Evolutionary conservation across 352 stramenopile genomes (phyloP).

Genomic region (Phytophthora sp.): DNA sequence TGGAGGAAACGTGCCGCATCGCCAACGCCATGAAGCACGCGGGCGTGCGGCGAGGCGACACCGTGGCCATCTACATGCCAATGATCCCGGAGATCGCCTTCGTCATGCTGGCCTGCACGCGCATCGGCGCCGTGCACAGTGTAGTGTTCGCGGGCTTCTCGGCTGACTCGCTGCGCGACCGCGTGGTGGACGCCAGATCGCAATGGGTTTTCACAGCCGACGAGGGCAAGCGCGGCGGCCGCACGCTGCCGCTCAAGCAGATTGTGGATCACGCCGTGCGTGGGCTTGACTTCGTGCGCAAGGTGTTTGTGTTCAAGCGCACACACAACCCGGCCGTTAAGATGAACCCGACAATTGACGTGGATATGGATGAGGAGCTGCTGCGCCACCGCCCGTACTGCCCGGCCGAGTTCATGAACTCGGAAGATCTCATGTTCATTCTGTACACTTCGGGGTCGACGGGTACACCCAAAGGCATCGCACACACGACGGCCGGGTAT

Average conservation of each 20-base stretch:
- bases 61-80: conserved; percentile 98
- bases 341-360: conserved; percentile 84
- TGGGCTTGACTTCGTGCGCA: conserved; percentile 88
- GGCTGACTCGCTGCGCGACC: conserved; percentile 93
- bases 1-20: conserved; percentile 82
- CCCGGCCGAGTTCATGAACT: conserved; percentile 94
- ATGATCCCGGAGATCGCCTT: conserved; percentile 98
- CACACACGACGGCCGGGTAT: conserved; percentile 96
- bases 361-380: conserved; percentile 93
- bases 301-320: conserved; percentile 95
- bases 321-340: conserved; percentile 74
- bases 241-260: conserved; percentile 93
- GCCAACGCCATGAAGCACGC: conserved; percentile 94
- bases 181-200: conserved; percentile 90
- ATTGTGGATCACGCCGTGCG: conserved; percentile 95
- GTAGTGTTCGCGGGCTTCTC: conserved; percentile 98
- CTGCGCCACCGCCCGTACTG: conserved; percentile 93
- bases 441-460: conserved; percentile 98
- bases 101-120: conserved; percentile 97
- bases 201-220: conserved; percentile 94
- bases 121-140: conserved; percentile 96
- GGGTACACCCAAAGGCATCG: conserved; percentile 94
- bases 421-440: conserved; percentile 96
- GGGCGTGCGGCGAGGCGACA: conserved; percentile 90
- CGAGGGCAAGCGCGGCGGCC: conserved; percentile 92